A percentile compares a stretch with the other conserved stretches of the same genome.
Evolutionary conservation across 192 early-diverging fungal species (phyloP).

Genomic region (Coemansia sp.): DNA sequence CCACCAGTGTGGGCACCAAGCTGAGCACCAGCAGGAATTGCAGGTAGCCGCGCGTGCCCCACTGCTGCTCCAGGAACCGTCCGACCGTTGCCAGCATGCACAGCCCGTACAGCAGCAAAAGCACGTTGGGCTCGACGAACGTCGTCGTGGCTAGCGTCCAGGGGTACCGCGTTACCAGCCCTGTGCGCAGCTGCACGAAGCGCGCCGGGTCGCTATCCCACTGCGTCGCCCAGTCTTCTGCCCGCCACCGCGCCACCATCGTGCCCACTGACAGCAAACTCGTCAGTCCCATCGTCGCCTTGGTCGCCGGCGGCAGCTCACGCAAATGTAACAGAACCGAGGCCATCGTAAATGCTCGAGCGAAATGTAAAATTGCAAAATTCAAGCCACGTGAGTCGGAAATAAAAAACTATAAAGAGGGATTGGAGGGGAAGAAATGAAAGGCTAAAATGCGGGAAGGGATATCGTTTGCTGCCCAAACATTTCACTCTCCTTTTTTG

Average conservation of each 20-base stretch:
- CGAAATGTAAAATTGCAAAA: constrained; percentile 2
- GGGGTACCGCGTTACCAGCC: constrained; percentile 28
- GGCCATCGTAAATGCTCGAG: constrained; percentile 23
- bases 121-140: constrained; percentile 33
- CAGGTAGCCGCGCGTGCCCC: constrained; percentile 75
- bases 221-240: constrained; percentile 4
- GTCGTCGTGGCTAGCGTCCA: constrained; percentile 46
- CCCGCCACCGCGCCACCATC: constrained; percentile 15
- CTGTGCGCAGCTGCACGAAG: constrained; percentile 42
- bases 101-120: constrained; percentile 25
- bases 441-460: too few relatives aligned
- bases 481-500: background rate
- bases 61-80: constrained; percentile 80
- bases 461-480: too few relatives aligned
- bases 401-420: background rate
- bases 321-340: constrained; percentile 19
- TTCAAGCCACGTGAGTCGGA: background rate
- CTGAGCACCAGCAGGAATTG: constrained; percentile 59
- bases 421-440: too few relatives aligned
- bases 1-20: constrained; percentile 51
- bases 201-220: constrained; percentile 27
- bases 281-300: constrained; percentile 14
- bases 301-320: constrained; percentile 37
- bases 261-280: constrained; percentile 20
- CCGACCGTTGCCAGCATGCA: constrained; percentile 48